Evolutionary conservation across 2,329 filamentous ascomycete genomes (phyloP), one percentile per base, ranked within the genome.

Genomic region (Nannizzia gypsea): DNA sequence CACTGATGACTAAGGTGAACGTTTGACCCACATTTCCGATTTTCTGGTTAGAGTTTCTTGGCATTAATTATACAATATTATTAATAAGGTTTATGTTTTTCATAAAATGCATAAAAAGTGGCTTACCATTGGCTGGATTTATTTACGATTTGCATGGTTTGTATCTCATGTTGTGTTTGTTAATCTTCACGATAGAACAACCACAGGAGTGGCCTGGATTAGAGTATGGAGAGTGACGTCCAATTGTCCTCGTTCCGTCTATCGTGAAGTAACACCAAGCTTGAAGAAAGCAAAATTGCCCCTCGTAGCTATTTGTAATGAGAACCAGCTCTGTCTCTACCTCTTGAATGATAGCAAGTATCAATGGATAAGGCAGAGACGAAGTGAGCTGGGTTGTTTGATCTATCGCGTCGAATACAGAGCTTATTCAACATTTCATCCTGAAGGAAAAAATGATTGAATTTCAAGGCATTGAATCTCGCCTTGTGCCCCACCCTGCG

Each of bases 361-460:
- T 34, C n/a, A 24, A 34, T 31, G n/a, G 50, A n/a, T 6, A 34
- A 31, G 50, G n/a, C 26, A 24, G 50, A n/a, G 50, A 31, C 13
- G 26, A 17, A 54, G 6, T 9, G 50, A 26, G 44, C 40, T 40
- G 38, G 52, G 24, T 34, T 46, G 38, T 60, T 77, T 71, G 67
- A 77, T 78, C 69, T 78, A 70, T 77, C 76, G 76, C 76, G 70
- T 72, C 74, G 72, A 76, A 78, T 78, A 78, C 76, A 78, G 76
- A 78, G 76, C 76, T 73, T 73, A 74, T 73, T 71, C 60, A 42
- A 24, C 56, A 56, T 24, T 28, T 3, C 26, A 46, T 5, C 44
- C 24, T 6, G 70, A 63, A 46, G 56, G 52, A 34, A n/a, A 64
- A 62, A 63, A 64, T 60, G 62, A 65, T 50, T 36, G 69, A 71